Evolutionary conservation across 1,139 yeast species (phyloP), one percentile per base, ranked within the genome.

Genomic region (Geotrichum aggregatum): DNA sequence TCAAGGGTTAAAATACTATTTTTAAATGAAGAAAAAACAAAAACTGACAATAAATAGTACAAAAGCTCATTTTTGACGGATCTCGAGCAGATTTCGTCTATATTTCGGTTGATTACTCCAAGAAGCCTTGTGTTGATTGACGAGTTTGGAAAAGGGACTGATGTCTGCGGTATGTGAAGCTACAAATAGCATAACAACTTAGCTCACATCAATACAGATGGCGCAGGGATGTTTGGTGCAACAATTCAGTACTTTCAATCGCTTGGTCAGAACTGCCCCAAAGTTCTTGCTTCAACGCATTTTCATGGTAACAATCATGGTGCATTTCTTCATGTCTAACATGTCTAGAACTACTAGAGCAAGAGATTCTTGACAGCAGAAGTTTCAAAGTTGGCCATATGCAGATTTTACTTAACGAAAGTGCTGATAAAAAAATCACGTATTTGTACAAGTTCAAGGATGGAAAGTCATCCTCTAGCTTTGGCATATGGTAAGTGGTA

Each of bases 131-230:
- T 77, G 1, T 58, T 77, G 6, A 66, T 77, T 21, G 81, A 77
- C 62, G 82, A 78, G 57, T 76, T 75, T 63, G 82, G 81, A 0
- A 74, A 76, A 50, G 82, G 81, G 0, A 77, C 79, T 0, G 78
- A 74, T 60, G 58, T 50, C 10, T 47, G 50, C 16, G 57, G 58
- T 55, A 52, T 13, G 55, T 28, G 1, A 8, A 28, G 11, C 34
- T 14, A n/a, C 19, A 16, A 19, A 21, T 21, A 19, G 22, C 13
- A 31, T 68, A 10, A 16, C 8, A 21, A 8, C 22, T 10, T 4
- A 30, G 5, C 44, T 41, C 24, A 44, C 24, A 18, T 11, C 10
- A n/a, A n/a, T 0, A 56, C 67, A 31, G 78, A 76, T 56, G 79
- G 80, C 0, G 76, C 77, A 0, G 69, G 77, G 0, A 54, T 76